phyloP scores from a whole-genome alignment of 805 yeast genomes.

The Yamadazyma akitaensis region DNA sequence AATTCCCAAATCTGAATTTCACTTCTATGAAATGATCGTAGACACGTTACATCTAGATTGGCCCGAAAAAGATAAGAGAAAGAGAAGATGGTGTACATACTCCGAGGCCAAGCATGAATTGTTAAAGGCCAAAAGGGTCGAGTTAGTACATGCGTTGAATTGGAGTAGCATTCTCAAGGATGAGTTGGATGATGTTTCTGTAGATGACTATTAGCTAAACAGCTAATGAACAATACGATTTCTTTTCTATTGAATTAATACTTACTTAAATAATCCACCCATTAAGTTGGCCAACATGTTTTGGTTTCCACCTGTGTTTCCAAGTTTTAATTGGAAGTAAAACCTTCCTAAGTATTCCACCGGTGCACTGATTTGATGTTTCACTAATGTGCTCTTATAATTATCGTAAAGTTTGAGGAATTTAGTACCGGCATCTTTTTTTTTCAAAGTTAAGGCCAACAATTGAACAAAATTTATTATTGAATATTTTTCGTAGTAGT shows the following conservation, averaged over 20 bases:
- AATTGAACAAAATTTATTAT: slow-evolving; percentile 69
- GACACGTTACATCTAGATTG: slow-evolving; percentile 54
- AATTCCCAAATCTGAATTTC: slow-evolving; percentile 81
- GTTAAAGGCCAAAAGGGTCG: slow-evolving; percentile 56
- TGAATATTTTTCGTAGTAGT: slow-evolving; percentile 39
- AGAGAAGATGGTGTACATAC: slow-evolving; percentile 73
- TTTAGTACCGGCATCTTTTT: slow-evolving; percentile 44
- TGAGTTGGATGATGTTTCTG: slow-evolving; percentile 6
- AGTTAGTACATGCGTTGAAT: slow-evolving; percentile 61
- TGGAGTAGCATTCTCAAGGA: slow-evolving; percentile 49
- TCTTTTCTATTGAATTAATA: background rate
- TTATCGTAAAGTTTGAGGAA: slow-evolving; percentile 51
- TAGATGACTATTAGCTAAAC: slow-evolving; percentile 1
- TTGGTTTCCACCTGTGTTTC: slow-evolving; percentile 36
- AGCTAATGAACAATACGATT: background rate
- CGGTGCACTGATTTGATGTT: slow-evolving; percentile 40
- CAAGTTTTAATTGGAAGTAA: slow-evolving; percentile 55
- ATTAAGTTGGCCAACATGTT: slow-evolving; percentile 58
- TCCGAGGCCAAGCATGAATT: slow-evolving; percentile 64
- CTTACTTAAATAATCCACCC: slow-evolving; percentile 47
- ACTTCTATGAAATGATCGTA: slow-evolving; percentile 76
- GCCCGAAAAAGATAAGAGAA: slow-evolving; percentile 70
- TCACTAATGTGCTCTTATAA: slow-evolving; percentile 38
- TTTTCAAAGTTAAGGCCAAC: slow-evolving; percentile 54
- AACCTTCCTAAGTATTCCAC: slow-evolving; percentile 57